Conservation (phyloP, 1,284 basidiomycete species). For the Austroboletus olivaceoglutinosus region DNA sequence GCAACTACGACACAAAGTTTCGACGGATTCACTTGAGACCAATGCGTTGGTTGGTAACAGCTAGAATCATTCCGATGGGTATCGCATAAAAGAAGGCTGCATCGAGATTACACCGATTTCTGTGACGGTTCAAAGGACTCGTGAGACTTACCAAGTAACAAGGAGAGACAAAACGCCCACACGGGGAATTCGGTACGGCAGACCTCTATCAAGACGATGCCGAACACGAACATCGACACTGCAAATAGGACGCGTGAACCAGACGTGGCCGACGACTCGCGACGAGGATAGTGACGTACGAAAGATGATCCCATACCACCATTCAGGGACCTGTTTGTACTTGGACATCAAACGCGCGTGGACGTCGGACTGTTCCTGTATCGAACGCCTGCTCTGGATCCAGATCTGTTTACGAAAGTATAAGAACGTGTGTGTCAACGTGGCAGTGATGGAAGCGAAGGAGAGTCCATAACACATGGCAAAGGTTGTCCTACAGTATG, state of each 20-base stretch:
- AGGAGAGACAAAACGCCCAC: slow-evolving; percentile 47
- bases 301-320: slow-evolving; percentile 61
- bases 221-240: slow-evolving; percentile 52
- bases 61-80: slow-evolving; percentile 46
- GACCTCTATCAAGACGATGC: slow-evolving; percentile 55
- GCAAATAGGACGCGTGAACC: neutral
- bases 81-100: slow-evolving; percentile 50
- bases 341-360: slow-evolving; percentile 72
- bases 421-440: slow-evolving; percentile 65
- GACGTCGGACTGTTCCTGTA: slow-evolving; percentile 69
- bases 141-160: slow-evolving; percentile 31
- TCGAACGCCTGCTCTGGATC: slow-evolving; percentile 48
- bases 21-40: slow-evolving; percentile 38
- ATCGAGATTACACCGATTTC: neutral
- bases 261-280: neutral
- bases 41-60: slow-evolving; percentile 46
- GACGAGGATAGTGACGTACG: slow-evolving; percentile 5
- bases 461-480: slow-evolving; percentile 67
- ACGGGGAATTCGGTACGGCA: slow-evolving; percentile 60
- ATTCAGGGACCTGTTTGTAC: slow-evolving; percentile 72
- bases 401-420: slow-evolving; percentile 70
- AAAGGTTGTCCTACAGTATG: slow-evolving; percentile 42
- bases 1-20: neutral
- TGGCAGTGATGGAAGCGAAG: slow-evolving; percentile 67
- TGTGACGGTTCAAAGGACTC: neutral